These are phyloP conservation scores for Candida rishiriensis DNA, from an alignment of 805 yeast species.

Conservation along the genomic window DNA sequence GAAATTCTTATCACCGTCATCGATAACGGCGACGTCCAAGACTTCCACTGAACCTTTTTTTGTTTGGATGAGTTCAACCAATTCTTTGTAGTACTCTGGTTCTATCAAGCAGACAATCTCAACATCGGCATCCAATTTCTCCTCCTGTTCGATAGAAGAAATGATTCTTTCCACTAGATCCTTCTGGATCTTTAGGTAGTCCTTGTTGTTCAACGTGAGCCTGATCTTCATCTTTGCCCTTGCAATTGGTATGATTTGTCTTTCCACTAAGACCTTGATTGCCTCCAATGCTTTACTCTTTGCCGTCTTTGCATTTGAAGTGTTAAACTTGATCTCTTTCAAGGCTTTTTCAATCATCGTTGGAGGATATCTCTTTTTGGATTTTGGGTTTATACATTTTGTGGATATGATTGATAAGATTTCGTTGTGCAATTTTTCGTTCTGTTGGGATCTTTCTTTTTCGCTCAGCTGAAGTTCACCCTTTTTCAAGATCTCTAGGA, in stretches of 20 bases:
- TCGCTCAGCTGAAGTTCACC: constrained; percentile 96
- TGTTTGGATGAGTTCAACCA: constrained; percentile 57
- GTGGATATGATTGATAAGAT: constrained; percentile 79
- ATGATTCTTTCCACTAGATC: constrained; percentile 28
- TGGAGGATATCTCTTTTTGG: constrained; percentile 90
- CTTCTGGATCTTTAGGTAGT: constrained; percentile 37
- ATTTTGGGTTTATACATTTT: constrained; percentile 86
- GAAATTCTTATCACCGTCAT: constrained; percentile 40
- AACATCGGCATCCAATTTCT: constrained; percentile 11
- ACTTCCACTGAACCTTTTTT: constrained; percentile 74
- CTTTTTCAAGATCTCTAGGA: constrained; percentile 75
- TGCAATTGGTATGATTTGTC: constrained; percentile 87
- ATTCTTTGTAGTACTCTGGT: constrained; percentile 73
- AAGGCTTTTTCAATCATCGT: constrained; percentile 89
- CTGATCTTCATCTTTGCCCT: constrained; percentile 90
- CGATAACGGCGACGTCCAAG: constrained; percentile 83
- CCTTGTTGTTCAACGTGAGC: constrained; percentile 52
- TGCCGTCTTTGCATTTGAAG: constrained; percentile 53
- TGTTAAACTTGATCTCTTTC: constrained; percentile 71
- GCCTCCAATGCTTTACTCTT: constrained; percentile 92
- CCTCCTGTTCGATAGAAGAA: constrained; percentile 30
- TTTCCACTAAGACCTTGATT: constrained; percentile 66
- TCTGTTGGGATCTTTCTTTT: constrained; percentile 82
- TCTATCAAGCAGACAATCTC: constrained; percentile 64
- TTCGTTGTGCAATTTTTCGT: constrained; percentile 51